Base-by-base conservation (phyloP, 106 monocot genomes). In the Triglochin maritima region DNA sequence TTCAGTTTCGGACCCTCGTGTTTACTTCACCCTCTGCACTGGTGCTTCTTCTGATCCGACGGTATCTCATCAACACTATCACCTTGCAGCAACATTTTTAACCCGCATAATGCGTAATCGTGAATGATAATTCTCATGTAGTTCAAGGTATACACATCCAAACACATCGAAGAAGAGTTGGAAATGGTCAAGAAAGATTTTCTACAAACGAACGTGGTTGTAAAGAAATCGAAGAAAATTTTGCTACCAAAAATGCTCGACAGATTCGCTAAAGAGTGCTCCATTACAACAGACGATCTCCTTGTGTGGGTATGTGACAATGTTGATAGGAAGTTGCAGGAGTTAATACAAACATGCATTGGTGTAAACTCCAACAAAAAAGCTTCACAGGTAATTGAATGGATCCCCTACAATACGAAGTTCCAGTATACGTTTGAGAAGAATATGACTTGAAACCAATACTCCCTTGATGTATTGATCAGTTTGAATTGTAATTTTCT, bases 41-140 rank as follows among this genome's bases (percentile, higher is more conserved):
- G 91, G 91, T 48, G 84, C 87, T 67, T 76, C 79, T 70, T 92
- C 91, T 54, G 91, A 87, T 76, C 91, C 91, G 6, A 69, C 54
- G 85, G 91, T 92, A 85, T 44, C 4, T 43, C 49, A n/a, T 43
- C 49, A n/a, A 11, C 48, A 7, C 15, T 49, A 0, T 16, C 49
- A 14, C 49, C 48, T 64, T 43, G 3, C 43, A 9, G 44, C 11
- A 29, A 12, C 61, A 62, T 5, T 42, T 42, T 7, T 42, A 63
- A 44, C 46, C 17, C 48, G 14, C 17, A n/a, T 47, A 15, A 49
- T 5, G 2, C 64, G 46, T 1, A 64, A 47, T 4, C 9, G 5
- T n/a, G 6, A 66, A 14, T 44, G 6, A 66, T 8, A 11, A 52
- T 49, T 63, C 58, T 49, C 9, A 15, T 73, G 49, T 82, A 91